Evolutionary conservation across 2,329 filamentous ascomycete species (phyloP).

Genomic region (Trichoderma koningiopsis): DNA sequence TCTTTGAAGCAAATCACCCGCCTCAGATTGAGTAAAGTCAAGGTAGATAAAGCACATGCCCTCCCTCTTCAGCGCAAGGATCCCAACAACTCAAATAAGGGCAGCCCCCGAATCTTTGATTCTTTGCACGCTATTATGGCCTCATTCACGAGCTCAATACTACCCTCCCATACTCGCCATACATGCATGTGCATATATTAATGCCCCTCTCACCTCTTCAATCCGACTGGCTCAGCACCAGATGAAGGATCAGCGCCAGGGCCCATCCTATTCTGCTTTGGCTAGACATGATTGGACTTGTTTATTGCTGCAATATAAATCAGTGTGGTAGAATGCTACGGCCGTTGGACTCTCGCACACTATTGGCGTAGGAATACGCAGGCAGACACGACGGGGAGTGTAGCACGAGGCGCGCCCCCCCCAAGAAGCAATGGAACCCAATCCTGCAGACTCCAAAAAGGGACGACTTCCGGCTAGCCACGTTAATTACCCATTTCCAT

Average conservation of each 20-base stretch:
- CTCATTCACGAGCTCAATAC: not conserved
- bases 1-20: not conserved
- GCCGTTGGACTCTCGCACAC: not conserved
- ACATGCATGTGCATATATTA: not conserved
- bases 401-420: not conserved
- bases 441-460: conserved; percentile 9
- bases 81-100: not conserved
- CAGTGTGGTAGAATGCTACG: not conserved
- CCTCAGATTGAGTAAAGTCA: not conserved
- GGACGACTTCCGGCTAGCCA: not conserved
- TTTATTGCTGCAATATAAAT: not conserved
- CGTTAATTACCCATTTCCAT: not conserved
- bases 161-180: not conserved
- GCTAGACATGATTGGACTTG: not conserved
- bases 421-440: conserved; percentile 20
- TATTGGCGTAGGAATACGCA: not conserved
- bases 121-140: not conserved
- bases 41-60: not conserved
- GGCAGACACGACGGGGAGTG: not conserved
- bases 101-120: no score
- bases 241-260: conserved; percentile 20
- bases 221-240: conserved; percentile 2
- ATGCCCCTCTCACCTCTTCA: not conserved
- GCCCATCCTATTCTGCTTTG: not conserved
- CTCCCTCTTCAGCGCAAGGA: not conserved